Conservation (phyloP, 2,329 filamentous ascomycete species). For the Ceratocystiopsis minuta region DNA sequence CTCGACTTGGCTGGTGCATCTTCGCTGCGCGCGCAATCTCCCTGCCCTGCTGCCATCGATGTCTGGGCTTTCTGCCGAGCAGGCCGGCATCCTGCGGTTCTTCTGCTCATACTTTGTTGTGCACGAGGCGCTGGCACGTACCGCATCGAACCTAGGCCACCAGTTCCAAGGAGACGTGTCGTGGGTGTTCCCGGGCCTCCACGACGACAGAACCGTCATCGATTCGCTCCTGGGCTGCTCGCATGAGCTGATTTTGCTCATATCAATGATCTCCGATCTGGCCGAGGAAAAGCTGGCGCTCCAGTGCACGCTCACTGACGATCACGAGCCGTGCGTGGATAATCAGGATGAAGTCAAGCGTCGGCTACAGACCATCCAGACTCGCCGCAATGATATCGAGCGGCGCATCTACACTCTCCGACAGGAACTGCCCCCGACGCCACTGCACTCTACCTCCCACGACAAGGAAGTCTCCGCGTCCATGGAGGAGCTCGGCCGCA, state of each 20-base stretch:
- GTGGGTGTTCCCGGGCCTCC: background rate
- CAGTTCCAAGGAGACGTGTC: background rate
- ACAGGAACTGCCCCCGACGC: background rate
- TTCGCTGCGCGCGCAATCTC: background rate
- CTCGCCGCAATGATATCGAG: background rate
- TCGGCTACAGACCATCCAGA: background rate
- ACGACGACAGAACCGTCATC: background rate
- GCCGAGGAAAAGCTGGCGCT: background rate
- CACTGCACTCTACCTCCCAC: background rate
- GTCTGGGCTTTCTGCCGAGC: background rate
- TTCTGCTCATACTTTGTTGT: background rate
- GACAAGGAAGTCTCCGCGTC: background rate
- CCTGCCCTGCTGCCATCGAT: background rate
- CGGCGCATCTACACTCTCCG: background rate
- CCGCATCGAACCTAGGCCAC: background rate
- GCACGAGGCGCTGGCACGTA: background rate
- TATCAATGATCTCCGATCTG: background rate
- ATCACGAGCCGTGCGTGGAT: background rate
- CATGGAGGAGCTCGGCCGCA: slow-evolving; percentile 1
- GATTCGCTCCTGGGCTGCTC: background rate
- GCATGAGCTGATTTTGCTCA: background rate
- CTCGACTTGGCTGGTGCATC: background rate
- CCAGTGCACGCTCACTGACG: background rate
- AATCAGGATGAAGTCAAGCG: background rate
- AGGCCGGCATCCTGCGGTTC: background rate